Evolutionary conservation across 2,329 filamentous ascomycete genomes (phyloP), one percentile per base, ranked within the genome.

Genomic region (Neoarthrinium moseri): DNA sequence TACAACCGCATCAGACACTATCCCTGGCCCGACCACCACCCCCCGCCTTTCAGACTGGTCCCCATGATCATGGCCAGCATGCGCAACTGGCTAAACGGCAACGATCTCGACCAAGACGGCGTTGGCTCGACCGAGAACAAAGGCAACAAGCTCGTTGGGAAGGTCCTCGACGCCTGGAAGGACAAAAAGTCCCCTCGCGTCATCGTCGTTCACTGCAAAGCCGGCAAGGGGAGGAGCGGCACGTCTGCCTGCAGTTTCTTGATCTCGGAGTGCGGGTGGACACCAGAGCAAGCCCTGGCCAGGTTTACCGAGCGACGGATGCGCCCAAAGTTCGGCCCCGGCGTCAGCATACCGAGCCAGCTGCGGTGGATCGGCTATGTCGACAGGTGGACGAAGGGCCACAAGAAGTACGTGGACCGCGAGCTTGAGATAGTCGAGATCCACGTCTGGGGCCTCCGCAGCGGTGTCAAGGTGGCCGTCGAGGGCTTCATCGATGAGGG

Each of bases 21-120:
- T 60, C 94, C 94, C 1, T 99, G 89, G 83, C 94, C 94, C 0
- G 94, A 99, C 63, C 94, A 99, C 63, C 94, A 99, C 63, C 94
- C 94, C 4, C 94, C 94, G 43, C 94, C 94, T 0, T 99, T 99
- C 59, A 78, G 83, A 18, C 74, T 97, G 17, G 84, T 99, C 27
- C 92, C 92, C 0, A 77, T 89, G 68, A 91, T 96, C 51, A 84
- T 96, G 78, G 91, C 84, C 1, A 89, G 87, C 58, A 97, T 99
- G 91, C 80, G 88, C 49, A 89, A 92, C 59, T 97, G 92, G 90
- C 65, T 95, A 43, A 73, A 78, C 37, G 77, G 78, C 12, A 72
- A 73, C 8, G 71, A 74, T 11, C 57, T 71, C 2, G 64, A 68
- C 1, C 61, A 64, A 8, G 54, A 58, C 38, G 59, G 58, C 1